phyloP scores from a whole-genome alignment of 2,329 filamentous ascomycete species.

The Aspergillus sp. region DNA sequence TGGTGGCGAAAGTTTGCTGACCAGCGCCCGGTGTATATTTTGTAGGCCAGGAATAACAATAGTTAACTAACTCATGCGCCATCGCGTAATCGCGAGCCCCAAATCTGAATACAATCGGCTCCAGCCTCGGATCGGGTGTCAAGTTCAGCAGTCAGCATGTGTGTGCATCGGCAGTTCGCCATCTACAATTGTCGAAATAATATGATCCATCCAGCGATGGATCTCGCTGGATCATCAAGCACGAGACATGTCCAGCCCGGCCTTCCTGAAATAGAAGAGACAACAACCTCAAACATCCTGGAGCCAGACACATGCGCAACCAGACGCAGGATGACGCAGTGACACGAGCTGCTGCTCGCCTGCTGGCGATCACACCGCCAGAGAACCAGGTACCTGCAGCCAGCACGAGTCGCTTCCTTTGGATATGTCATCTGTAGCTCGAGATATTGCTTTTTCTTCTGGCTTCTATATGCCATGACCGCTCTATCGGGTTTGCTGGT shows the following conservation, averaged over 20 bases:
- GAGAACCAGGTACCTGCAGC: constrained; percentile 9
- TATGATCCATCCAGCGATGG: neutral
- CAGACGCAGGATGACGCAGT: constrained; percentile 9
- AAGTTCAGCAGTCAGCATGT: neutral
- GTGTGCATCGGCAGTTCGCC: constrained; percentile 12
- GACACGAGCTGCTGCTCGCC: neutral
- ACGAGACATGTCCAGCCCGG: neutral
- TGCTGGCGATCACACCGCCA: constrained; percentile 15
- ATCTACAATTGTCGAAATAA: neutral
- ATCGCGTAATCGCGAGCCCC: neutral
- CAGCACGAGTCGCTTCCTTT: constrained; percentile 4
- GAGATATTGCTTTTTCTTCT: neutral
- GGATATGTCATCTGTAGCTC: neutral
- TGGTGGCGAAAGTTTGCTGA: too few species aligned
- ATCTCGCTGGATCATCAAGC: neutral
- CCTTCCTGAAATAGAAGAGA: constrained; percentile 1
- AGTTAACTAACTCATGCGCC: too few species aligned
- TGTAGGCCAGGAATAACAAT: too few species aligned
- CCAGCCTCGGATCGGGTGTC: constrained; percentile 4
- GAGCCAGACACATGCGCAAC: neutral
- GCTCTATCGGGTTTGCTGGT: neutral
- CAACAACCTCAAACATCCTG: constrained; percentile 2
- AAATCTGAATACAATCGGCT: neutral
- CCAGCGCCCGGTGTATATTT: too few species aligned
- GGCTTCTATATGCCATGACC: neutral